Evolutionary conservation across 768 basidiomycete genomes (phyloP).

Genomic region (Boletus sp.): DNA sequence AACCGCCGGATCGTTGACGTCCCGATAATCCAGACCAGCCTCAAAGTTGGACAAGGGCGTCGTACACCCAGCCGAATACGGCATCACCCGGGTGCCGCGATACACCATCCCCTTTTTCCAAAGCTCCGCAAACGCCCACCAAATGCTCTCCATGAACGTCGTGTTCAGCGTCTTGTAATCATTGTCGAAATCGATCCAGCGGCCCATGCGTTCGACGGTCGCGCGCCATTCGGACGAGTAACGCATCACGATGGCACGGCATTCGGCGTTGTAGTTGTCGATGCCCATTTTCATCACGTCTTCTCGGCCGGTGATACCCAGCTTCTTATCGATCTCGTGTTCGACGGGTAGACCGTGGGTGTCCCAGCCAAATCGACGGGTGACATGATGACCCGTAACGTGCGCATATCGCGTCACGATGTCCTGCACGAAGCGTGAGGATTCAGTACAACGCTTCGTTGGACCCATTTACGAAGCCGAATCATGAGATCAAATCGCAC

Average conservation of each 20-base stretch:
- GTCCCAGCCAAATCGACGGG: slow-evolving; percentile 97
- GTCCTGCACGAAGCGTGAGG: slow-evolving; percentile 54
- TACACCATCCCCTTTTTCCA: slow-evolving; percentile 93
- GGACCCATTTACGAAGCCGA: background rate
- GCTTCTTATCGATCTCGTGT: slow-evolving; percentile 97
- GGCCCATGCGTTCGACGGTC: slow-evolving; percentile 96
- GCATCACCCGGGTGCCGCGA: slow-evolving; percentile 93
- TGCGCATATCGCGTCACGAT: slow-evolving; percentile 96
- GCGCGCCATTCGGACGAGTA: slow-evolving; percentile 92
- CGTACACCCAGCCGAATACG: slow-evolving; percentile 94
- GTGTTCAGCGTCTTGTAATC: slow-evolving; percentile 97
- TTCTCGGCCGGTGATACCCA: slow-evolving; percentile 87
- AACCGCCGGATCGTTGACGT: slow-evolving; percentile 93
- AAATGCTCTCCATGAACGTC: slow-evolving; percentile 95
- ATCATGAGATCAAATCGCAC: slow-evolving; percentile 39
- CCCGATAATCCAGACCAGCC: slow-evolving; percentile 87
- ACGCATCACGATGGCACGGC: slow-evolving; percentile 95
- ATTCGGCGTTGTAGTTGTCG: slow-evolving; percentile 96
- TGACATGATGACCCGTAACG: slow-evolving; percentile 88
- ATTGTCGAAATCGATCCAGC: slow-evolving; percentile 99
- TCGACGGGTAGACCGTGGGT: slow-evolving; percentile 98
- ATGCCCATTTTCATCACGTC: slow-evolving; percentile 97
- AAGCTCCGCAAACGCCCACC: slow-evolving; percentile 98
- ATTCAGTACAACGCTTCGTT: slow-evolving; percentile 2
- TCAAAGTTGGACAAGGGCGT: slow-evolving; percentile 98